These are phyloP conservation scores for Neurospora sp. DNA, from an alignment of 495 filamentous ascomycete genomes.

Conservation along the genomic window DNA sequence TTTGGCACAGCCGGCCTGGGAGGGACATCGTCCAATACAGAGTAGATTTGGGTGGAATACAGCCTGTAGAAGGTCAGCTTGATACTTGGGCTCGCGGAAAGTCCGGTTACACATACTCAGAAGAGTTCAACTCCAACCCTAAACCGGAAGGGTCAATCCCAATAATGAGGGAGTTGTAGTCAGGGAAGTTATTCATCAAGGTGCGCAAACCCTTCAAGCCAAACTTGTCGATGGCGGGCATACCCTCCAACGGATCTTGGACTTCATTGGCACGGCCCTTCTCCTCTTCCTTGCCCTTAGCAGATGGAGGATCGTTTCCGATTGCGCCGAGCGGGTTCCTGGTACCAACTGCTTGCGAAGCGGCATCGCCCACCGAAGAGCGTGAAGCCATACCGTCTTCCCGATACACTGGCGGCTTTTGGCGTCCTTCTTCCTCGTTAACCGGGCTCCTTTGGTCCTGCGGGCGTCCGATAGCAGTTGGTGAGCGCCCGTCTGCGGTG, in stretches of 20 bases:
- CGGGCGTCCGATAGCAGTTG: slow-evolving; percentile 25
- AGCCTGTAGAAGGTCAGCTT: slow-evolving; percentile 13
- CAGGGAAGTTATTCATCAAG: slow-evolving; percentile 69
- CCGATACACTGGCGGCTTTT: slow-evolving; percentile 33
- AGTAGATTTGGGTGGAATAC: slow-evolving; percentile 42
- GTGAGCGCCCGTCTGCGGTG: slow-evolving; percentile 31
- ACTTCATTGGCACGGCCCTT: slow-evolving; percentile 24
- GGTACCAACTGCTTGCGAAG: slow-evolving; percentile 11
- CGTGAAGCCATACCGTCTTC: slow-evolving; percentile 29
- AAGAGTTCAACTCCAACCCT: slow-evolving; percentile 69
- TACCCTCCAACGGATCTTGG: slow-evolving; percentile 55
- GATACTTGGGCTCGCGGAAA: neutral
- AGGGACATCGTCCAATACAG: slow-evolving; percentile 60
- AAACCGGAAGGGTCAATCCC: slow-evolving; percentile 71
- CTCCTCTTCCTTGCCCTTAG: slow-evolving; percentile 34
- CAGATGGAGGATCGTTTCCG: slow-evolving; percentile 30
- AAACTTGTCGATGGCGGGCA: slow-evolving; percentile 72
- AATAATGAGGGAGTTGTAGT: slow-evolving; percentile 62
- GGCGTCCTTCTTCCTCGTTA: slow-evolving; percentile 29
- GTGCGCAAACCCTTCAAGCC: slow-evolving; percentile 70
- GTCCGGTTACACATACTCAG: slow-evolving; percentile 51
- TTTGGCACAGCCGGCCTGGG: slow-evolving; percentile 67
- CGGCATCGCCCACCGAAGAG: slow-evolving; percentile 24
- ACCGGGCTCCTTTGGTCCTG: slow-evolving; percentile 32
- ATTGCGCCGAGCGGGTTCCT: slow-evolving; percentile 38